Conservation (phyloP, 805 yeast genomes). For the Zygosaccharomyces siamensis region DNA sequence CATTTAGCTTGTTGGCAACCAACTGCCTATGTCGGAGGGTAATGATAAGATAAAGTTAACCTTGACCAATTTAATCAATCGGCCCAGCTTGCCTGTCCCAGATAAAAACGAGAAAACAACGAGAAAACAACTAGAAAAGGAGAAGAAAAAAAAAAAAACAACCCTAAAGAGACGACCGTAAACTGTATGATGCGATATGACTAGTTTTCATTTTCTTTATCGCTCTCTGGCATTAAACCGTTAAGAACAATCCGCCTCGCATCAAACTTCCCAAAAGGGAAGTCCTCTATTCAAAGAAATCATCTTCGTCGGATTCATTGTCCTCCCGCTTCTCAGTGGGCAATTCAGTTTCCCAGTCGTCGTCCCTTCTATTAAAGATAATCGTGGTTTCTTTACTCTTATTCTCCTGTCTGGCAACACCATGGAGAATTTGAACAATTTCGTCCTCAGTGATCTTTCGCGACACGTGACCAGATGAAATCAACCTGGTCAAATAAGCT, state of each 20-base stretch:
- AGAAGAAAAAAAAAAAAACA: no score
- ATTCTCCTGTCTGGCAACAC: conserved; percentile 69
- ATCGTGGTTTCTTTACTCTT: conserved; percentile 60
- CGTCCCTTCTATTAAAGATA: conserved; percentile 51
- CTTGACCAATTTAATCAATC: neutral
- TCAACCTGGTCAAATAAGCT: conserved; percentile 65
- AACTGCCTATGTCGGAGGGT: neutral
- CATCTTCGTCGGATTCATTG: conserved; percentile 40
- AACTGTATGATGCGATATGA: neutral
- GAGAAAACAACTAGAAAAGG: neutral
- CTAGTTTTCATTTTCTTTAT: neutral
- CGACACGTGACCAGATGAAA: conserved; percentile 65
- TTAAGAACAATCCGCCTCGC: neutral
- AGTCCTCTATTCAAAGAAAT: conserved; percentile 41
- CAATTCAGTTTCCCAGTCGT: conserved; percentile 37
- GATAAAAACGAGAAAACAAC: neutral
- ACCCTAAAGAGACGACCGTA: neutral
- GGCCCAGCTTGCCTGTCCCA: neutral
- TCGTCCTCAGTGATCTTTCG: conserved; percentile 76
- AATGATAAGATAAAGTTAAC: neutral
- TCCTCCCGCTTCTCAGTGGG: conserved; percentile 35
- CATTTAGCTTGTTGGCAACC: neutral
- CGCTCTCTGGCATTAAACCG: neutral
- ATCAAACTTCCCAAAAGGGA: neutral
- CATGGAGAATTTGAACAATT: conserved; percentile 76